These are phyloP conservation scores for Fonsecaea multimorphosa DNA, from an alignment of 2,329 filamentous ascomycete genomes.

Conservation along the genomic window DNA sequence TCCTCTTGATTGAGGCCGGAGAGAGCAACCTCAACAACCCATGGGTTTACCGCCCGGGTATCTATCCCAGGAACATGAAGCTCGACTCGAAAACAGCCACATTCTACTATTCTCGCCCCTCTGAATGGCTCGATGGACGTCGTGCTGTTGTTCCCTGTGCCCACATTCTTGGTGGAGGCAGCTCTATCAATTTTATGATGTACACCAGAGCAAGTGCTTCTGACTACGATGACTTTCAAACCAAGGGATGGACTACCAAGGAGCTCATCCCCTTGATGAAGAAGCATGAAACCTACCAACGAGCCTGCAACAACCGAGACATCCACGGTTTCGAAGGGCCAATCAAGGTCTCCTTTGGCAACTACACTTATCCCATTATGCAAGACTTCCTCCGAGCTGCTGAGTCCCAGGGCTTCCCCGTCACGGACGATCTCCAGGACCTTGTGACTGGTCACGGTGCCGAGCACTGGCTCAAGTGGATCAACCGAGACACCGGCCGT, in stretches of 20 bases:
- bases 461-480: slow-evolving; percentile 87
- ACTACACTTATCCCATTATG: slow-evolving; percentile 81
- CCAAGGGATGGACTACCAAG: slow-evolving; percentile 78
- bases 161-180: slow-evolving; percentile 73
- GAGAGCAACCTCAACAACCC: slow-evolving; percentile 79
- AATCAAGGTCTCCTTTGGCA: slow-evolving; percentile 82
- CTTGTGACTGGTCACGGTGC: slow-evolving; percentile 67
- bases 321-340: slow-evolving; percentile 79
- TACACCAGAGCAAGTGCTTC: slow-evolving; percentile 25
- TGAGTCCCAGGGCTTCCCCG: slow-evolving; percentile 75
- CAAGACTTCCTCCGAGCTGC: slow-evolving; percentile 77
- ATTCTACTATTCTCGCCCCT: slow-evolving; percentile 79
- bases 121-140: slow-evolving; percentile 72
- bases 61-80: slow-evolving; percentile 81
- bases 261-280: slow-evolving; percentile 77
- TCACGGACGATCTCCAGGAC: slow-evolving; percentile 78
- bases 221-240: slow-evolving; percentile 75
- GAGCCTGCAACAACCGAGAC: slow-evolving; percentile 65
- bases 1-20: slow-evolving; percentile 73
- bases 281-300: slow-evolving; percentile 81
- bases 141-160: slow-evolving; percentile 77
- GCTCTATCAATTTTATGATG: slow-evolving; percentile 79
- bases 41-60: slow-evolving; percentile 75
- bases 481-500: slow-evolving; percentile 70
- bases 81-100: slow-evolving; percentile 77